These are phyloP conservation scores for Termitomyces eurrhizus DNA, from an alignment of 768 basidiomycete genomes.

Conservation along the genomic window DNA sequence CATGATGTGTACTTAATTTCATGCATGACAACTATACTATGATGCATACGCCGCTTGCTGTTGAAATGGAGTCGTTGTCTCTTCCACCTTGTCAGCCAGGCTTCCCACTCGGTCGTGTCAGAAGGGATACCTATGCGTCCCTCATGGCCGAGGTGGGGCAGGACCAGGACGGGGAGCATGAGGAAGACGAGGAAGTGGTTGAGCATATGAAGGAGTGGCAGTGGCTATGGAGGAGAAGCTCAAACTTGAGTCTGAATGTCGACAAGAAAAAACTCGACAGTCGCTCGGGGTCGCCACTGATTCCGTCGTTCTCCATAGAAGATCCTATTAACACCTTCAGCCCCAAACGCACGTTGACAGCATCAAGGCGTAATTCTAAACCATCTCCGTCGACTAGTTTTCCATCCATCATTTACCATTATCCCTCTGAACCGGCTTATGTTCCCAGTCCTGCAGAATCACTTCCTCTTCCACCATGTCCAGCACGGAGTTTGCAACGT, in stretches of 20 bases:
- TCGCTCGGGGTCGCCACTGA: slow-evolving; percentile 33
- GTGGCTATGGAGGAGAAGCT: slow-evolving; percentile 7
- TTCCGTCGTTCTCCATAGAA: slow-evolving; percentile 47
- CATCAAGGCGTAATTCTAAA: background rate
- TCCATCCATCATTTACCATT: background rate
- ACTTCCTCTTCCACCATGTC: slow-evolving; percentile 25
- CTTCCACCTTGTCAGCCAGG: slow-evolving; percentile 31
- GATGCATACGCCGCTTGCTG: slow-evolving; percentile 26
- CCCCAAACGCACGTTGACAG: slow-evolving; percentile 4
- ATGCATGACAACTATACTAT: slow-evolving; percentile 29
- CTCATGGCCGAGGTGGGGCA: background rate
- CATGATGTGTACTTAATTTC: too few species aligned
- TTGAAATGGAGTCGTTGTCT: slow-evolving; percentile 34
- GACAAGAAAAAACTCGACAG: background rate
- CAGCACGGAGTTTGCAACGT: slow-evolving; percentile 21
- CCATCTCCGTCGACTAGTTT: background rate
- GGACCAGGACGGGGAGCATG: background rate
- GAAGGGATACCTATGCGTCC: slow-evolving; percentile 6
- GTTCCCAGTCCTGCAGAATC: background rate
- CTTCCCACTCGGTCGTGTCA: background rate
- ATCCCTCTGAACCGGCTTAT: background rate
- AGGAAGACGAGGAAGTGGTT: background rate
- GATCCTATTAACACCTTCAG: slow-evolving; percentile 44
- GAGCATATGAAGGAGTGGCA: slow-evolving; percentile 6
- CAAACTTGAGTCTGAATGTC: slow-evolving; percentile 5